Conservation (phyloP, 2,329 filamentous ascomycete genomes). For the Cladosporium cucumerinum region DNA sequence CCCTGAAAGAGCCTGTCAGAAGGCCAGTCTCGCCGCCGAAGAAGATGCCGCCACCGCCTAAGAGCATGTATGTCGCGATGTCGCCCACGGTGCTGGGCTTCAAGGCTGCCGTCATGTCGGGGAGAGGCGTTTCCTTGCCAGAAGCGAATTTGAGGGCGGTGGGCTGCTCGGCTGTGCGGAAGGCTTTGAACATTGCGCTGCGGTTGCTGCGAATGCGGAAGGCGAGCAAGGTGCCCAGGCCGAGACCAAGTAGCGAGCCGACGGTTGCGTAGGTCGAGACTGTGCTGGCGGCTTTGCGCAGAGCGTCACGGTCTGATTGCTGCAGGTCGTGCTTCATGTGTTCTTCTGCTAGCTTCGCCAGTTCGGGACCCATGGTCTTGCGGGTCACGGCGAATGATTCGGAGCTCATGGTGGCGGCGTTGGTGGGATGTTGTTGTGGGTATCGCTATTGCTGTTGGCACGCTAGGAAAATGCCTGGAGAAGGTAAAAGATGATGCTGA, state of each 20-base stretch:
- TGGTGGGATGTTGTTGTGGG: not conserved
- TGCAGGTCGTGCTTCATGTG: conserved; percentile 58
- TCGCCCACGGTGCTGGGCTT: conserved; percentile 59
- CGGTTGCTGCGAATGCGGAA: conserved; percentile 56
- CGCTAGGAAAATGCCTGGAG: not conserved
- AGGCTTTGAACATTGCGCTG: conserved; percentile 58
- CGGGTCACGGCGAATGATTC: conserved; percentile 50
- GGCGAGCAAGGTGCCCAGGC: conserved; percentile 57
- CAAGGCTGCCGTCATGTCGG: conserved; percentile 58
- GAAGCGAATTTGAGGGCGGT: conserved; percentile 60
- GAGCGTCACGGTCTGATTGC: conserved; percentile 56
- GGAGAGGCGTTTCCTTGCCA: conserved; percentile 58
- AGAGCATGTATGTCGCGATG: conserved; percentile 60
- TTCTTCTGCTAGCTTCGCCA: conserved; percentile 54
- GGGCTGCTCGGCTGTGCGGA: conserved; percentile 60
- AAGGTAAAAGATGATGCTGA: not conserved
- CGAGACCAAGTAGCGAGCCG: conserved; percentile 59
- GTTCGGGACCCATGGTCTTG: conserved; percentile 47
- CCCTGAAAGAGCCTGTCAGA: conserved; percentile 54
- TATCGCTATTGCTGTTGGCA: not conserved
- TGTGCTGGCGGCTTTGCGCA: conserved; percentile 54
- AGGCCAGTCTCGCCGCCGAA: conserved; percentile 63
- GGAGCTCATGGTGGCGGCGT: conserved; percentile 35
- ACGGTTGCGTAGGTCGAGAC: conserved; percentile 55
- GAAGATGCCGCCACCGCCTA: conserved; percentile 59